These are phyloP conservation scores for Phytopythium sindhum DNA, from an alignment of 352 stramenopile genomes.

Conservation along the genomic window DNA sequence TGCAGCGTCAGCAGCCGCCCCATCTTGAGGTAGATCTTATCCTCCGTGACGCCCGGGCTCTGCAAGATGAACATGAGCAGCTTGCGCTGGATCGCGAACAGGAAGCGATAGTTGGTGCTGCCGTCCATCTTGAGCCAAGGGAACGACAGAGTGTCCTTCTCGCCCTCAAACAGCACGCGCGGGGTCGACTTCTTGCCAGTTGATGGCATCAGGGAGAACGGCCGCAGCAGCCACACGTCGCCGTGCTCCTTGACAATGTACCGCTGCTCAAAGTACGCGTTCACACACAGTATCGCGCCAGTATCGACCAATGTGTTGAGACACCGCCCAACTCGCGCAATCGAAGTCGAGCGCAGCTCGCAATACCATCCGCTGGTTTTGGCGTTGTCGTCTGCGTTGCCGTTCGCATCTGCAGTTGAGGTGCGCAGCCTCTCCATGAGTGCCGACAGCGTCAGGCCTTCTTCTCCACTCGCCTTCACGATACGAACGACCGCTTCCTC, in stretches of 20 bases:
- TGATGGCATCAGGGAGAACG: slow-evolving; percentile 50
- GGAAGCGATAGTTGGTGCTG: slow-evolving; percentile 65
- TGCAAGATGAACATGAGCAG: slow-evolving; percentile 53
- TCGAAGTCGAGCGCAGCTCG: slow-evolving; percentile 11
- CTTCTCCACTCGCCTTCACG: slow-evolving; percentile 40
- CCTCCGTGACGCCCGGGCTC: slow-evolving; percentile 57
- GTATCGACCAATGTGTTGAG: slow-evolving; percentile 51
- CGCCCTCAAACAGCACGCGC: slow-evolving; percentile 63
- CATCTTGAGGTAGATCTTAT: slow-evolving; percentile 46
- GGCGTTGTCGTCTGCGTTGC: neutral
- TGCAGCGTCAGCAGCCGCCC: slow-evolving; percentile 65
- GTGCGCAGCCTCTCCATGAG: slow-evolving; percentile 22
- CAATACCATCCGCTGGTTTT: neutral
- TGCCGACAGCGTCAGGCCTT: slow-evolving; percentile 30
- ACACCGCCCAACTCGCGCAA: slow-evolving; percentile 19
- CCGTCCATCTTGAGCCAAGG: slow-evolving; percentile 85
- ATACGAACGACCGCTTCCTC: slow-evolving; percentile 20
- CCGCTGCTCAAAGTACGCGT: slow-evolving; percentile 66
- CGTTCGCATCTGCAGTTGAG: neutral
- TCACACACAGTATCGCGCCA: slow-evolving; percentile 55
- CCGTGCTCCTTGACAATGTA: slow-evolving; percentile 63
- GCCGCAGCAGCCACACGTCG: slow-evolving; percentile 63
- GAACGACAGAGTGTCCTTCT: slow-evolving; percentile 74
- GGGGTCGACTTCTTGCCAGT: slow-evolving; percentile 15
- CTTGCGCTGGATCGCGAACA: slow-evolving; percentile 78